Conservation (phyloP, 805 yeast genomes). For the Yamadazyma laniorum region DNA sequence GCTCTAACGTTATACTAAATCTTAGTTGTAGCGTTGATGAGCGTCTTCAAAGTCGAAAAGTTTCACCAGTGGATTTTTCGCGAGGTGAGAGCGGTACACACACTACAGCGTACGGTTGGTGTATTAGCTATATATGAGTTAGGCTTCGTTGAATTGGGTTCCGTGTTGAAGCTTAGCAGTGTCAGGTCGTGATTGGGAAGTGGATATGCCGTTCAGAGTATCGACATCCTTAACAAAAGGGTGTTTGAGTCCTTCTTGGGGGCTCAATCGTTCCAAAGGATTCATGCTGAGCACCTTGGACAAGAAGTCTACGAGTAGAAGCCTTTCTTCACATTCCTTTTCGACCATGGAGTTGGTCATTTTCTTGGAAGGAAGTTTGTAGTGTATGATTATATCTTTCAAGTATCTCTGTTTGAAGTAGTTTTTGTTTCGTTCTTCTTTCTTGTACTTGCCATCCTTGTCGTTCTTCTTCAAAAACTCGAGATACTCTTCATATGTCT, state of each 20-base stretch:
- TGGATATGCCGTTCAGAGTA: background rate
- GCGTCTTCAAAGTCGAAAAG: too few relatives aligned
- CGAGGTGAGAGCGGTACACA: too few relatives aligned
- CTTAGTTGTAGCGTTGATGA: too few relatives aligned
- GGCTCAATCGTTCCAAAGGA: conserved; percentile 95
- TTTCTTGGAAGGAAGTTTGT: conserved; percentile 62
- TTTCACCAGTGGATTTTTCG: too few relatives aligned
- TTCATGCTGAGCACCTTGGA: conserved; percentile 75
- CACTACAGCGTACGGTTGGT: too few relatives aligned
- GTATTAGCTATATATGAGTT: background rate
- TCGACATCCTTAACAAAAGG: conserved; percentile 63
- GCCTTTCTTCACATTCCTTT: conserved; percentile 70
- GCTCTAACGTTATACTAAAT: too few relatives aligned
- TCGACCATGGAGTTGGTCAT: conserved; percentile 57
- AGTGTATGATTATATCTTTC: conserved; percentile 72
- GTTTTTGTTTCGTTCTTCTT: conserved; percentile 79
- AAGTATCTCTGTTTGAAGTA: conserved; percentile 69
- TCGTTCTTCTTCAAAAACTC: conserved; percentile 27
- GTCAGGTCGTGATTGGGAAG: background rate
- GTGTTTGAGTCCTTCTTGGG: conserved; percentile 90
- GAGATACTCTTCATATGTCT: conserved; percentile 36
- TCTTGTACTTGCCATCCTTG: conserved; percentile 29
- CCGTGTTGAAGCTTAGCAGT: background rate
- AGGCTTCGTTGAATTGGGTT: conserved; percentile 4
- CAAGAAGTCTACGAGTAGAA: conserved; percentile 72